Conservation (phyloP, 139 green algal genomes). For the Edaphochlamys debaryana region DNA sequence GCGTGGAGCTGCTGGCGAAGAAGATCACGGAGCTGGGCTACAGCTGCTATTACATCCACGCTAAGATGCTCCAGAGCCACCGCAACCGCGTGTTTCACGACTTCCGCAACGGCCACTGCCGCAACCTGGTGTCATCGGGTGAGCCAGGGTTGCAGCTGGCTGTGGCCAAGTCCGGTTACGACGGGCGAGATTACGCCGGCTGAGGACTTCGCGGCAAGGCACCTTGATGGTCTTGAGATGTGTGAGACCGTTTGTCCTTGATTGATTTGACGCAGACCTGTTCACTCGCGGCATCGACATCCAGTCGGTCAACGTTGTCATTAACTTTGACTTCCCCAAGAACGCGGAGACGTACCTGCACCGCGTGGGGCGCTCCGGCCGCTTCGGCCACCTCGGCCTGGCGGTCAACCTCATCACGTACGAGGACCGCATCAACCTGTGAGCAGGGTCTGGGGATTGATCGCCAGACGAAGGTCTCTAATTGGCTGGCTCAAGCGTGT, state of each 20-base stretch:
- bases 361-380: conserved; percentile 93
- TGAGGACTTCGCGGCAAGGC: too few relatives aligned
- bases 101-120: conserved; percentile 97
- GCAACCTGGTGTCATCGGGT: conserved; percentile 97
- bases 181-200: too few relatives aligned
- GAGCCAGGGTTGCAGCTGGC: neutral
- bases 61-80: conserved; percentile 99
- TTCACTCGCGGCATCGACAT: conserved; percentile 99
- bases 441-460: too few relatives aligned
- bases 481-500: neutral
- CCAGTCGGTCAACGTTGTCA: conserved; percentile 99
- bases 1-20: conserved; percentile 98
- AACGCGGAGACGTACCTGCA: conserved; percentile 99
- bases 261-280: conserved; percentile 78
- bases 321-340: conserved; percentile 99
- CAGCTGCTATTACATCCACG: conserved; percentile 99
- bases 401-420: conserved; percentile 99
- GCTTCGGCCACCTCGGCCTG: conserved; percentile 99
- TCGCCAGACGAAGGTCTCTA: neutral
- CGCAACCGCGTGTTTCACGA: conserved; percentile 99
- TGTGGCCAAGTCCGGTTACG: too few relatives aligned
- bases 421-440: conserved; percentile 98
- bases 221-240: too few relatives aligned
- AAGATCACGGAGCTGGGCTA: conserved; percentile 99
- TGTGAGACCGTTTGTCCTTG: too few relatives aligned